phyloP scores from a whole-genome alignment of 805 yeast species.

The Yamadazyma endophytica region DNA sequence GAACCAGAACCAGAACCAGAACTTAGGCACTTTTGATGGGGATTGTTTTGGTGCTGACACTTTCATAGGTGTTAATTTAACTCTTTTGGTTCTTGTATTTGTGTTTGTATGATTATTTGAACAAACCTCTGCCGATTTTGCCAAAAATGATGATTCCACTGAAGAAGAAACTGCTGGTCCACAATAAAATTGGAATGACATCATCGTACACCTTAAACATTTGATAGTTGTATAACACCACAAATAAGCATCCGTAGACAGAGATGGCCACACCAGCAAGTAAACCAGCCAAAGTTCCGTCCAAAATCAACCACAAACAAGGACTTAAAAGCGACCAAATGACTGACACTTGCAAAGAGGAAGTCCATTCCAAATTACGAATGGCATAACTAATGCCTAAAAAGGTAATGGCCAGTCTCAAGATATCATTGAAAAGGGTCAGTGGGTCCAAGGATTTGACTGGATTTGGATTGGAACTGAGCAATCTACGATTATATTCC shows the following conservation, averaged over 20 bases:
- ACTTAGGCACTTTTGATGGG: too few relatives aligned
- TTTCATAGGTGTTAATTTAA: too few relatives aligned
- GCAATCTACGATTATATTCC: slow-evolving; percentile 24
- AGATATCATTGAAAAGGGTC: slow-evolving; percentile 31
- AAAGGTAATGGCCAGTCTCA: slow-evolving; percentile 52
- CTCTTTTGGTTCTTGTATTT: too few relatives aligned
- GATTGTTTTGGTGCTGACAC: too few relatives aligned
- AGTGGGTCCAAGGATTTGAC: slow-evolving; percentile 17
- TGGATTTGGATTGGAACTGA: slow-evolving; percentile 38
- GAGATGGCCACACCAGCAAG: slow-evolving; percentile 34
- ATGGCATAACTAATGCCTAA: slow-evolving; percentile 71
- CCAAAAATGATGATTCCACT: slow-evolving; percentile 65
- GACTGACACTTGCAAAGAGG: slow-evolving; percentile 59
- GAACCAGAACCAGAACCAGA: too few relatives aligned
- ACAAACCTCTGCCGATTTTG: slow-evolving; percentile 58
- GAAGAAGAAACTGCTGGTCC: slow-evolving; percentile 63
- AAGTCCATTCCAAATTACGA: slow-evolving; percentile 64
- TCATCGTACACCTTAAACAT: slow-evolving; percentile 18
- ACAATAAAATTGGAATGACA: slow-evolving; percentile 42
- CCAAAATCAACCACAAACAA: slow-evolving; percentile 63
- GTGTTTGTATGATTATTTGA: slow-evolving; percentile 12
- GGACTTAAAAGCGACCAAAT: slow-evolving; percentile 63
- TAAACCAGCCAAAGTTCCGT: slow-evolving; percentile 54
- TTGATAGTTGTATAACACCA: slow-evolving; percentile 25
- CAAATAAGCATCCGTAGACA: slow-evolving; percentile 23